phyloP scores from a whole-genome alignment of 345 rosid species.

The Pelargonium nanum region DNA sequence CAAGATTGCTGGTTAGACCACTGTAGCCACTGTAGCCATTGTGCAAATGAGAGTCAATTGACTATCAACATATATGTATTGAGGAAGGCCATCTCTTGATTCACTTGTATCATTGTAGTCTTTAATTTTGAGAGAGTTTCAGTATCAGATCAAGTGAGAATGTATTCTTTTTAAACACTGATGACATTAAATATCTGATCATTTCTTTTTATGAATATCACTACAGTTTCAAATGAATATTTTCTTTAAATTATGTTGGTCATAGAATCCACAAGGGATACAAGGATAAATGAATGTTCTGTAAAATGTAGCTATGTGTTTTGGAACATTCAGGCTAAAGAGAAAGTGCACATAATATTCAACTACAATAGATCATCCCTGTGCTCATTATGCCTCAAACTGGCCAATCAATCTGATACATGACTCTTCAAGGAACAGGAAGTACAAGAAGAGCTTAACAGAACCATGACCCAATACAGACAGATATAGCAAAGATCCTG shows the following conservation, averaged over 20 bases:
- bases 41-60: not conserved
- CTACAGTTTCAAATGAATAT: no score
- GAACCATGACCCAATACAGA: not conserved
- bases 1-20: slow-evolving; percentile 70
- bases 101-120: slow-evolving; percentile 1
- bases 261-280: no score
- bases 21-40: not conserved
- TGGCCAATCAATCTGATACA: slow-evolving; percentile 7
- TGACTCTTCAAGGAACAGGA: not conserved
- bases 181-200: not conserved
- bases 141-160: slow-evolving; percentile 8
- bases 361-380: no score
- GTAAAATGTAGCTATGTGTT: no score
- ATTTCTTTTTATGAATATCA: no score
- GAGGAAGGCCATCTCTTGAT: not conserved
- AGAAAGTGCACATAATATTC: no score
- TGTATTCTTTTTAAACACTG: slow-evolving; percentile 18
- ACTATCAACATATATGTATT: not conserved
- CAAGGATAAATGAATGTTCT: no score
- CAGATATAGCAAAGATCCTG: no score
- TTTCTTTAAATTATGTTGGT: no score
- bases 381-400: no score
- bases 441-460: slow-evolving; percentile 20
- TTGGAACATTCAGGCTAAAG: no score
- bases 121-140: slow-evolving; percentile 2